Evolutionary conservation across 176 grass and related monocot species (phyloP), one percentile per base, ranked within the genome.

Genomic region (Coix lacrymajobi): DNA sequence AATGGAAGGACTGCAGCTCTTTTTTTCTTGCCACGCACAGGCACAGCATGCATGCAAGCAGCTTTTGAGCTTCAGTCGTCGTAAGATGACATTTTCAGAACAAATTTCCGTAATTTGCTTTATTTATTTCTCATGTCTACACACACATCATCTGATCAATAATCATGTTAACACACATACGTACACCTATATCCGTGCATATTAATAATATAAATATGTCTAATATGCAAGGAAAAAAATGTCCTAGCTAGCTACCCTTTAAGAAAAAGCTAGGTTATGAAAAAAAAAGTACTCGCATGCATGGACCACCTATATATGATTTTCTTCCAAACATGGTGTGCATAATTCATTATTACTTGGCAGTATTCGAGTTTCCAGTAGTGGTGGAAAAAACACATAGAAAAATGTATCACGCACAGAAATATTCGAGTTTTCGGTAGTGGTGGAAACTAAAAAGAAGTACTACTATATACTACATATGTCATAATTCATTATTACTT

Each of bases 1-100:
- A 84, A 62, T 75, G 24, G 51, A 89, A 69, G 39, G 30, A 22
- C 14, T 69, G 62, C 41, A 70, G 63, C 7, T 75, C 49, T 57
- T 63, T 78, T 73, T 19, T 22, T 5, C 36, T 45, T 46, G 38
- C 76, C 28, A n/a, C 19, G 19, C 31, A 75, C 19, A 51, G 37
- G n/a, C n/a, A 33, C 2, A 33, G 2, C 33, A 25, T n/a, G n/a
- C 24, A 36, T n/a, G 36, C 45, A 43, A 36, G 54, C 33, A 37
- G 7, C 20, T 65, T 22, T 80, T 36, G 62, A 10, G n/a, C 10
- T 15, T 58, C 54, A 28, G 45, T 14, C 8, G 24, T 77, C 11
- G 19, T 77, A 34, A 64, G 25, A 78, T 45, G 37, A 12, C 12
- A 54, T 69, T 46, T 69, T 46, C 14, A 34, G 38, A 20, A 66